These are phyloP conservation scores for Podaxis rugospora DNA, from an alignment of 768 basidiomycete genomes.

Conservation along the genomic window DNA sequence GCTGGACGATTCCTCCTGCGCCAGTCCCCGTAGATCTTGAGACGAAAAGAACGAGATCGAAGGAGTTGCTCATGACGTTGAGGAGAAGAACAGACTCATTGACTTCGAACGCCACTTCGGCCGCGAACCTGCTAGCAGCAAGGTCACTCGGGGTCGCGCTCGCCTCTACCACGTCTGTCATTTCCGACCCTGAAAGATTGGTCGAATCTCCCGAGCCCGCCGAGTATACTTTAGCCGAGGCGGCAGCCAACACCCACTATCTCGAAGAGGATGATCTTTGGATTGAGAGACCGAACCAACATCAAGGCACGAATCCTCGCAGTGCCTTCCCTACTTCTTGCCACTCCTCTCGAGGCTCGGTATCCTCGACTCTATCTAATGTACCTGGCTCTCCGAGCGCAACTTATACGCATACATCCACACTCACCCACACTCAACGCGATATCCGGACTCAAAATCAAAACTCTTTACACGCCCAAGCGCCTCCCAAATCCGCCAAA, in stretches of 20 bases:
- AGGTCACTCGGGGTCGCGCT: not conserved
- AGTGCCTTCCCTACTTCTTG: not conserved
- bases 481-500: not conserved
- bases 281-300: not conserved
- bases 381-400: not conserved
- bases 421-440: not conserved
- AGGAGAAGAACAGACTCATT: constrained; percentile 8
- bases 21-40: constrained; percentile 1
- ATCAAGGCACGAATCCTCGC: not conserved
- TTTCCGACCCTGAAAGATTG: not conserved
- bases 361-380: not conserved
- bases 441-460: not conserved
- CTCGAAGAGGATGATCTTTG: not conserved
- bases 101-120: not conserved
- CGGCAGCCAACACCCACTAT: not conserved
- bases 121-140: not conserved
- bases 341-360: not conserved
- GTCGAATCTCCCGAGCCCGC: constrained; percentile 8
- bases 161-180: constrained; percentile 1
- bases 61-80: constrained; percentile 9
- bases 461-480: not conserved
- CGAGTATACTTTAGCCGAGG: not conserved
- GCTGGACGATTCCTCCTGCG: constrained; percentile 6
- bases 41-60: constrained; percentile 10
- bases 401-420: not conserved